Conservation (phyloP, 1,284 basidiomycete species). For the Trichosporon asahii region DNA sequence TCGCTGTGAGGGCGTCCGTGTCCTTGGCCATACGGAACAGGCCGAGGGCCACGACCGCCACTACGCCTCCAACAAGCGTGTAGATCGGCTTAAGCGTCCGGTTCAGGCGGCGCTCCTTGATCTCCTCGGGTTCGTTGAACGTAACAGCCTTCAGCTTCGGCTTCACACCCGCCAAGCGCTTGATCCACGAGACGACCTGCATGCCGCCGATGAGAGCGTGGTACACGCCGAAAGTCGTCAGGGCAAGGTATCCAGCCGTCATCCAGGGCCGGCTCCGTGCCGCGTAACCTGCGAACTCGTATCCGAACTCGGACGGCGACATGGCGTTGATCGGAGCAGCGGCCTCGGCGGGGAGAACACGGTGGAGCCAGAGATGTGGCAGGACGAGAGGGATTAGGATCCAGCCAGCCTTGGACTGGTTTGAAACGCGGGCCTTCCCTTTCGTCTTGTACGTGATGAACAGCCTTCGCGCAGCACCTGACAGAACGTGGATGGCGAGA, state of each 20-base stretch:
- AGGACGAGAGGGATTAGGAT: constrained; percentile 34
- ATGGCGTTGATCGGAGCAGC: constrained; percentile 34
- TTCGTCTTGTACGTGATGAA: constrained; percentile 22
- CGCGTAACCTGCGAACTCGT: constrained; percentile 45
- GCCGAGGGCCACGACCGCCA: constrained; percentile 34
- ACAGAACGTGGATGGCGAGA: constrained; percentile 35
- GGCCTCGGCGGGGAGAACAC: constrained; percentile 34
- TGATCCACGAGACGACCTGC: constrained; percentile 41
- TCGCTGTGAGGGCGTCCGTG: constrained; percentile 21
- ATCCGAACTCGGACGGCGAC: constrained; percentile 42
- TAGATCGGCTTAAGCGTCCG: neutral
- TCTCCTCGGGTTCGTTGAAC: constrained; percentile 8
- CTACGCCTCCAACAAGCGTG: constrained; percentile 14
- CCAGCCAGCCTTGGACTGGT: constrained; percentile 34
- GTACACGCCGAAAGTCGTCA: constrained; percentile 31
- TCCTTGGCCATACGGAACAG: constrained; percentile 35
- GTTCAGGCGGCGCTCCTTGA: constrained; percentile 4
- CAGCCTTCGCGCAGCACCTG: constrained; percentile 31
- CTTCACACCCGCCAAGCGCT: constrained; percentile 13
- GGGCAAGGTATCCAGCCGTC: constrained; percentile 27
- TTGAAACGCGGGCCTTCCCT: constrained; percentile 15
- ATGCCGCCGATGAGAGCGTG: constrained; percentile 38
- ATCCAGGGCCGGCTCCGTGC: constrained; percentile 27
- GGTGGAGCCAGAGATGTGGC: constrained; percentile 37
- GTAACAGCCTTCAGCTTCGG: neutral